Evolutionary conservation across 495 filamentous ascomycete species (phyloP), one percentile per base, ranked within the genome.

Genomic region (Penicillium arizonense): DNA sequence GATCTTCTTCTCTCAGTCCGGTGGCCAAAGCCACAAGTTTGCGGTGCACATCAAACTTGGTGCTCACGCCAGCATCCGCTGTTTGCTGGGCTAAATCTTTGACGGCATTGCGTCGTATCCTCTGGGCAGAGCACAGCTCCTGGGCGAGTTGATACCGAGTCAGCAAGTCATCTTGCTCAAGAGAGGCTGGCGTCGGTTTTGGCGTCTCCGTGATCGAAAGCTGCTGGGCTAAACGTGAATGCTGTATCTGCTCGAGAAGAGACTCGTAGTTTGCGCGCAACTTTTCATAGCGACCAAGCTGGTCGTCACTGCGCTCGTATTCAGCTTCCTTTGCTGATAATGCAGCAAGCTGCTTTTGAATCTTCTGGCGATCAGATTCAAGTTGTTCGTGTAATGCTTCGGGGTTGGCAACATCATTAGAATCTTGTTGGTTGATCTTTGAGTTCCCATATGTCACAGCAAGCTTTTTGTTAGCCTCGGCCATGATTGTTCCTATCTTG

Each of bases 21-120:
- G 78, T 74, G 10, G 76, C 75, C 41, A 79, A 64, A 35, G 75
- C 66, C n/a, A 80, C 77, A 10, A 82, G 68, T 53, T 72, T 79
- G 50, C 78, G 72, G 50, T 81, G 78, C 43, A 76, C 69, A 44
- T 80, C 77, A 23, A 75, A 75, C 50, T 76, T 79, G 52, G 78
- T 76, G 51, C 77, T 80, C 26, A 77, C 71, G 46, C 69, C 79
- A 23, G 68, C 75, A 65, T 74, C 76, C 5, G 70, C 75, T 39
- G 76, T 75, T 37, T 77, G 75, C 54, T 76, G 71, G 4, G 65
- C 59, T n/a, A 78, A 69, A 23, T 77, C 70, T 18, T 63, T 65
- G 18, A 82, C 73, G 5, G 75, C 64, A 4, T 58, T 56, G 12
- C 68, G 71, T 12, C 78, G 72, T 12, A 55, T 67, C 39, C 72